A percentile compares a stretch with the other conserved stretches of the same genome.
phyloP scores from a whole-genome alignment of 257 asterid species.

The Craterostigma plantagineum region DNA sequence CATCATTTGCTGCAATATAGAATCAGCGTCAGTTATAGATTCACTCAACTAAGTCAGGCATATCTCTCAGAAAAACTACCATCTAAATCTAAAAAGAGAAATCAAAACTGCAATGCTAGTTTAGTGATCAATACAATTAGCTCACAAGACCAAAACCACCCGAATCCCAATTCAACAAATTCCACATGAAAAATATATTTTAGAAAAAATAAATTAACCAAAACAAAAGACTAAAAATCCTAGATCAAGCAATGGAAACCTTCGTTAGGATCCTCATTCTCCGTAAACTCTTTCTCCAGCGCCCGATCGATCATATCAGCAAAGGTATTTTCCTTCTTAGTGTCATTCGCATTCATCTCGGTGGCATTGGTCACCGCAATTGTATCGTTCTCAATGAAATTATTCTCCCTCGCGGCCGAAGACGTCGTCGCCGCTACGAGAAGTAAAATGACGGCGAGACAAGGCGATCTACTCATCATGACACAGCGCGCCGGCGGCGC shows the following conservation, averaged over 20 bases:
- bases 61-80: too few species aligned
- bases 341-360: constrained; percentile 19
- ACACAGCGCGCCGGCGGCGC: constrained; percentile 46
- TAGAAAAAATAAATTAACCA: not conserved
- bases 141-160: too few species aligned
- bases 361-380: constrained; percentile 17
- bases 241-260: constrained; percentile 44
- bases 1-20: constrained; percentile 64
- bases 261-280: constrained; percentile 72
- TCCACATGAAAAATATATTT: not conserved
- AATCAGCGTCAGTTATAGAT: too few species aligned
- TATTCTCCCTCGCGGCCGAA: constrained; percentile 21
- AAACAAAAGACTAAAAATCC: constrained; percentile 8
- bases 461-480: constrained; percentile 42
- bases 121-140: too few species aligned
- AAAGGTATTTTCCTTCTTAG: constrained; percentile 56
- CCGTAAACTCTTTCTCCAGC: constrained; percentile 80
- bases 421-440: constrained; percentile 9
- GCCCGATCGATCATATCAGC: constrained; percentile 98
- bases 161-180: too few species aligned
- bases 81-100: too few species aligned
- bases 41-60: too few species aligned
- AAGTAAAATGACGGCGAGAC: constrained; percentile 12
- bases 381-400: constrained; percentile 13
- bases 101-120: too few species aligned